Base-by-base conservation (phyloP, 495 filamentous ascomycete species). In the Talaromyces liani region DNA sequence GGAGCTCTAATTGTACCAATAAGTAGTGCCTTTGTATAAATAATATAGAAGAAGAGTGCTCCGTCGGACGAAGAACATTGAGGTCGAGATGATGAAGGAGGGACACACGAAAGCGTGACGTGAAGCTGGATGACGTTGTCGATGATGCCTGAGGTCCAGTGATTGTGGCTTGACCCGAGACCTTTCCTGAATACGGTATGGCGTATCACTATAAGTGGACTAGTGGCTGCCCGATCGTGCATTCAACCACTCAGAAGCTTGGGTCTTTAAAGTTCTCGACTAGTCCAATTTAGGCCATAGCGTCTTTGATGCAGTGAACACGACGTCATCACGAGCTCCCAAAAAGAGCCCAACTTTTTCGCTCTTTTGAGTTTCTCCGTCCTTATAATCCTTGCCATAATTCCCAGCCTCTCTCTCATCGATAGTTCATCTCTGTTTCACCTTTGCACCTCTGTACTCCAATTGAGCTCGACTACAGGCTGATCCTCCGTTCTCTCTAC, bases 271-370 rank as follows among this genome's bases (percentile, higher is more conserved):
- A 16, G 27, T 36, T 58, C 24, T 14, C 8, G 3, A 25, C 31
- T 58, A 58, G 27, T n/a, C 27, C 56, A 10, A 0, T 18, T 18
- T 58, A 24, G 55, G 56, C 1, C 9, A 12, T 58, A 58, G 56
- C 29, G 56, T 25, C 8, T 36, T 7, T 16, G 4, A 34, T 58
- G 56, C 56, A 33, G 24, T 58, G 31, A 33, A 36, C 16, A 58
- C 56, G 56, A 58, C 56, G 56, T 58, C 56, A 58, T 58, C 24
- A 36, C 24, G 27, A 20, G n/a, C 29, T 56, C 53, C 53, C 53
- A 14, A 29, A 54, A 54, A 12, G 12, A 12, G 18, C 49, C 53
- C 9, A 16, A 6, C 24, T 29, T 56, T 29, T 27, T 56, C 22
- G 12, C 12, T 29, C 53, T 27, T 24, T 24, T 18, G 29, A 16